Conservation (phyloP, 441 rosid species). For the Gossypium gossypioides region DNA sequence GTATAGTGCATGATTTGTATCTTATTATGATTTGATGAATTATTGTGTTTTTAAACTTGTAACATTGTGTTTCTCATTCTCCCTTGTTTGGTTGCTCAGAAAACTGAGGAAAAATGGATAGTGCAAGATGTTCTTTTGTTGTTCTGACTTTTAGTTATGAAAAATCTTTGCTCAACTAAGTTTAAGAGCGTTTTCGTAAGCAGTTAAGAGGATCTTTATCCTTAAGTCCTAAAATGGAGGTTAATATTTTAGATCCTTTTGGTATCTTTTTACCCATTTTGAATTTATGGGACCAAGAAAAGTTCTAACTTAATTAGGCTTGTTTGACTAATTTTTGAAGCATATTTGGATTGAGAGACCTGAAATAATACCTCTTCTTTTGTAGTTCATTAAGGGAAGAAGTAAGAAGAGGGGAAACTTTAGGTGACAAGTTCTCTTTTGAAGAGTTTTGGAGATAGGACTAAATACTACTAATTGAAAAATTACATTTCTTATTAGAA, state of each 20-base stretch:
- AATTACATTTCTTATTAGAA: not conserved
- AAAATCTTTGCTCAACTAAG: not conserved
- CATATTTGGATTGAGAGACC: not conserved
- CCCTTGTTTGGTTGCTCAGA: conserved; percentile 1
- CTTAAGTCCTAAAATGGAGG: not conserved
- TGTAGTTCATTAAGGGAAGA: not conserved
- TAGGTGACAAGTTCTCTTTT: not conserved
- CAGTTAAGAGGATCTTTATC: not conserved
- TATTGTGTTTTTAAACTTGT: not conserved
- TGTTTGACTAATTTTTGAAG: not conserved
- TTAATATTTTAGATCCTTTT: not conserved
- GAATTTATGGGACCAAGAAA: not conserved
- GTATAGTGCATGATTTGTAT: not conserved
- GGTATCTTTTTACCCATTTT: not conserved
- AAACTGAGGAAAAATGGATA: not conserved
- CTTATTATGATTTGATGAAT: not conserved
- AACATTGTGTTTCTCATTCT: not conserved
- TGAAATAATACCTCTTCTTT: not conserved
- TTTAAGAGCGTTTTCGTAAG: not conserved
- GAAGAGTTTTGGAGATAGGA: not conserved
- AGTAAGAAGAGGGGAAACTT: not conserved
- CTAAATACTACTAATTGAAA: not conserved
- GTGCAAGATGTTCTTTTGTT: not conserved
- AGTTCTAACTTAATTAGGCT: not conserved
- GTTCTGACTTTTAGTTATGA: not conserved